Conservation (phyloP, 768 basidiomycete genomes). For the Russula vinacea region DNA sequence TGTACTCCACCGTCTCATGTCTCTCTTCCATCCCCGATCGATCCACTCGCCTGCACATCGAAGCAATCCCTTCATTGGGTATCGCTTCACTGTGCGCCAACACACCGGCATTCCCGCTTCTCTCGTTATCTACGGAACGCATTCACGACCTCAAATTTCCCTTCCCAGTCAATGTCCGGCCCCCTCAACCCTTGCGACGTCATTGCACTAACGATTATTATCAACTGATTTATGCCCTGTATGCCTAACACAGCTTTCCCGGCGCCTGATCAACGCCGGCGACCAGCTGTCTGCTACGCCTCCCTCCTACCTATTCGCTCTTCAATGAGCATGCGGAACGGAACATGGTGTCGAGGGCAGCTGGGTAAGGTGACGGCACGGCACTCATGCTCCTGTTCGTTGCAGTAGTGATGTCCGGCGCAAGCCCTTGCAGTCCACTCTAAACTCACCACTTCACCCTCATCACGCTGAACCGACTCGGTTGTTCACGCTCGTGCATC, state of each 20-base stretch:
- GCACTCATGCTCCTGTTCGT: conserved; percentile 1
- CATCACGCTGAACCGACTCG: conserved; percentile 10
- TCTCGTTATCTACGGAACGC: conserved; percentile 35
- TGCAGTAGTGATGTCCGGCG: conserved; percentile 5
- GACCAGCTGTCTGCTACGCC: conserved; percentile 29
- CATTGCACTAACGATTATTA: conserved; percentile 31
- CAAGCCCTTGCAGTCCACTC: conserved; percentile 11
- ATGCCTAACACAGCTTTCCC: conserved; percentile 27
- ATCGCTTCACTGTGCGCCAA: conserved; percentile 75
- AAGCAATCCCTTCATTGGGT: conserved; percentile 83
- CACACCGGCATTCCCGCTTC: conserved; percentile 60
- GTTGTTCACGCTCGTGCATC: conserved; percentile 15
- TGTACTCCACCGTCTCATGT: conserved; percentile 40
- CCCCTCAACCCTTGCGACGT: conserved; percentile 24
- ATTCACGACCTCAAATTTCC: conserved; percentile 26
- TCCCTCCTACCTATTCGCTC: conserved; percentile 30
- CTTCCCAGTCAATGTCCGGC: conserved; percentile 21
- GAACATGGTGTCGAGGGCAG: conserved; percentile 13
- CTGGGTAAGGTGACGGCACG: conserved; percentile 10
- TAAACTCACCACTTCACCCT: background rate
- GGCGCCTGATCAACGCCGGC: conserved; percentile 48
- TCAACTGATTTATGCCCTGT: conserved; percentile 31
- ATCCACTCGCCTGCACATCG: conserved; percentile 48
- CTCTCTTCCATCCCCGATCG: conserved; percentile 42
- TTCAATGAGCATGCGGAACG: conserved; percentile 21